A percentile compares a stretch with the other conserved stretches of the same genome.
phyloP scores from a whole-genome alignment of 2,329 filamentous ascomycete species.

The Fusarium equiseti region DNA sequence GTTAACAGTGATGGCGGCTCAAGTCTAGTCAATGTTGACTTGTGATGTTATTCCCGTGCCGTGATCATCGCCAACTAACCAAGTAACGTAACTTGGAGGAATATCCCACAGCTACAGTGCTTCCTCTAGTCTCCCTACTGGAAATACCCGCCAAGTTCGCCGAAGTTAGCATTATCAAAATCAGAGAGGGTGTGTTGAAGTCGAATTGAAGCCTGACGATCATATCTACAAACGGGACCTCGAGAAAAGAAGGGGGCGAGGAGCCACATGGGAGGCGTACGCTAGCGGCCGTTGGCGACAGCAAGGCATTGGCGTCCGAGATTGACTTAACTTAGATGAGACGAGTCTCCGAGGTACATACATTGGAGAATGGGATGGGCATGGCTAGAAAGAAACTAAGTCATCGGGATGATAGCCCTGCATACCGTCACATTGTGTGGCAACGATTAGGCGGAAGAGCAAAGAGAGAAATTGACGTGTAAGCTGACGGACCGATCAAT shows the following conservation, averaged over 20 bases:
- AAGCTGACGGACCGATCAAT: slow-evolving; percentile 35
- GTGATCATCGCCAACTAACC: neutral
- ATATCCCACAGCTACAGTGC: neutral
- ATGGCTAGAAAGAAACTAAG: neutral
- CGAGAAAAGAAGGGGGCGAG: slow-evolving; percentile 30
- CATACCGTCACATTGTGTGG: slow-evolving; percentile 17
- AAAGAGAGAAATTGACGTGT: slow-evolving; percentile 25
- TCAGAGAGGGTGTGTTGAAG: slow-evolving; percentile 22
- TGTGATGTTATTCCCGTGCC: neutral
- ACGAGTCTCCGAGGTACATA: slow-evolving; percentile 30
- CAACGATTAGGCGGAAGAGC: slow-evolving; percentile 14
- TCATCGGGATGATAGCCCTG: slow-evolving; percentile 12
- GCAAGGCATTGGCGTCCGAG: slow-evolving; percentile 38
- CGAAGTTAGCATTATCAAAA: slow-evolving; percentile 8
- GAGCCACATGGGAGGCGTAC: slow-evolving; percentile 42
- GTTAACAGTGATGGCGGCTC: neutral
- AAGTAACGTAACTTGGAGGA: neutral
- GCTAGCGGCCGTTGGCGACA: slow-evolving; percentile 47
- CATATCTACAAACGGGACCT: slow-evolving; percentile 15
- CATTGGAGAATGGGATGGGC: slow-evolving; percentile 8
- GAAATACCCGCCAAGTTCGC: slow-evolving; percentile 11
- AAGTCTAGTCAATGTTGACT: neutral
- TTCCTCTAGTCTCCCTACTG: neutral
- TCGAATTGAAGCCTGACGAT: slow-evolving; percentile 24
- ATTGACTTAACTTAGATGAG: slow-evolving; percentile 42